These are phyloP conservation scores for Pseudozyma sp. DNA, from an alignment of 1,284 basidiomycete genomes.

Conservation along the genomic window DNA sequence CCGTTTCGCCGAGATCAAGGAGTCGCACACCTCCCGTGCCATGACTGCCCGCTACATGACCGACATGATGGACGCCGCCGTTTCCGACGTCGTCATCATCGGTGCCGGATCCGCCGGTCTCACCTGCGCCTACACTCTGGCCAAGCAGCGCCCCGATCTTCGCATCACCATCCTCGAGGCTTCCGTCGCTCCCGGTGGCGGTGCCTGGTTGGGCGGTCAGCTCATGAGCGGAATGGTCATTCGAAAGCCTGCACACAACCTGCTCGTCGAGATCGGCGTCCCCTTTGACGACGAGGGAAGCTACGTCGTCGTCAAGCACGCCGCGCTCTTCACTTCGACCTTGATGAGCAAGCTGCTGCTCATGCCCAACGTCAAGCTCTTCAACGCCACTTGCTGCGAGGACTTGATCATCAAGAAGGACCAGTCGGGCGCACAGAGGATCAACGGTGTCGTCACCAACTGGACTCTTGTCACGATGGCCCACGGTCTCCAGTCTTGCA, in stretches of 20 bases:
- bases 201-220: slow-evolving; percentile 74
- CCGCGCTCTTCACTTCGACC: slow-evolving; percentile 78
- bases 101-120: slow-evolving; percentile 84
- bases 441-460: slow-evolving; percentile 86
- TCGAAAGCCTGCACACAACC: slow-evolving; percentile 80
- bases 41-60: slow-evolving; percentile 63
- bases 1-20: slow-evolving; percentile 64
- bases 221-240: slow-evolving; percentile 88
- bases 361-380: slow-evolving; percentile 75
- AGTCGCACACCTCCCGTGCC: slow-evolving; percentile 62
- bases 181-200: slow-evolving; percentile 79
- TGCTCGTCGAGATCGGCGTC: slow-evolving; percentile 80
- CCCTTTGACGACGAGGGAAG: slow-evolving; percentile 84
- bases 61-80: slow-evolving; percentile 69
- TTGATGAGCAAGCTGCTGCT: slow-evolving; percentile 79
- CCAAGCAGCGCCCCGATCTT: slow-evolving; percentile 80
- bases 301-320: slow-evolving; percentile 69
- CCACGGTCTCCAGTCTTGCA: slow-evolving; percentile 77
- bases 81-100: slow-evolving; percentile 83
- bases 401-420: slow-evolving; percentile 67
- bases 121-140: slow-evolving; percentile 77
- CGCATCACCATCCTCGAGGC: slow-evolving; percentile 85
- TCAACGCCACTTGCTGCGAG: slow-evolving; percentile 70
- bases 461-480: slow-evolving; percentile 85
- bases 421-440: slow-evolving; percentile 72